Base-by-base conservation (phyloP, 129 eudicot species). In the Escallonia herrerae region DNA sequence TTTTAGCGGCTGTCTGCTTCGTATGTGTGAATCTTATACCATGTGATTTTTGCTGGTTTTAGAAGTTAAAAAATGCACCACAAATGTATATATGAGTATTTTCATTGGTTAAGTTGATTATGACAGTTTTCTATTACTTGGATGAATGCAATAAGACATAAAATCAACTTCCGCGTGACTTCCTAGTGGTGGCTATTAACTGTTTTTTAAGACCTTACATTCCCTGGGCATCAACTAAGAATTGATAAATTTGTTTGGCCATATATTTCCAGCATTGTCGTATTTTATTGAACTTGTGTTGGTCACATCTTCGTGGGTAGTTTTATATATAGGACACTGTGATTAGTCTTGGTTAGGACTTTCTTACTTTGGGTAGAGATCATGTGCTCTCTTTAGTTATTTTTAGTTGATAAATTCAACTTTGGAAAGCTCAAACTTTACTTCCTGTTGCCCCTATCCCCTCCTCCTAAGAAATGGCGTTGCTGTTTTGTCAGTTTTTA, bases 401-500 rank as follows among this genome's bases (percentile, higher is more conserved):
- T n/a, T 22, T 22, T 22, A 5, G 8, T 48, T 48, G n/a, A 48
- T 48, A 7, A 48, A 48, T 7, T 53, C 57, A 53, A 53, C 22
- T 22, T 22, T 22, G 33, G 1, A 22, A 22, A 22, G 33, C 33
- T 22, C 33, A 22, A 22, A 22, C 33, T 22, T 0, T 22, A 22
- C 33, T 22, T 22, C 33, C 33, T 22, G 43, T 37, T 37, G 9
- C 15, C 41, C 2, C 58, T 43, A 13, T n/a, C 40, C 12, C n/a
- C 10, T 50, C 56, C 49, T 56, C 64, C 60, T n/a, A 62, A 44
- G 42, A 63, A 56, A 40, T 55, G 54, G 46, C 37, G 57, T 49
- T 71, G n/a, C 48, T 50, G 0, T 40, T 57, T 60, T 72, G 56
- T 58, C 84, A 93, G 99, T 86, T 89, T 82, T 79, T 93, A 70